Base-by-base conservation (phyloP, 2,329 filamentous ascomycete species). In the Neonectria hederae region DNA sequence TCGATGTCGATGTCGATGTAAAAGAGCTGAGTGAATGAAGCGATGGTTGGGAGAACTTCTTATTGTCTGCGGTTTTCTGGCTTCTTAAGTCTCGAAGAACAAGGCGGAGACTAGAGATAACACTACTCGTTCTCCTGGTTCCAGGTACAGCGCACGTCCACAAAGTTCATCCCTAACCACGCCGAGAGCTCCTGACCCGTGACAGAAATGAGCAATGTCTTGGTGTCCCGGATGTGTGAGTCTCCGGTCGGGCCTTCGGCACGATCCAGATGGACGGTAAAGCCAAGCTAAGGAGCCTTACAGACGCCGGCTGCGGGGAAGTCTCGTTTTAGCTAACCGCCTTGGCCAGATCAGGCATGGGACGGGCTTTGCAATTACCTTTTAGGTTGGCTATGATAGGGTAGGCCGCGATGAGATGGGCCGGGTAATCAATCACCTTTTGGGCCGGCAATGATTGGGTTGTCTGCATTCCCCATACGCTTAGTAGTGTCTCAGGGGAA, bases 181-280 rank as follows among this genome's bases (percentile, higher is more conserved):
- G 5, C 32, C 8, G 8, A 14, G 10, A 14, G 8, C 17, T 22
- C 45, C 17, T 26, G 35, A 53, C 14, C 2, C 14, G 3, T 4
- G 6, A 10, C n/a, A 17, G 30, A 6, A 24, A 45, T 52, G 10
- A 32, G 21, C 19, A 24, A 28, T 35, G 19, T 46, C 26, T 57
- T 57, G 52, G 46, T 14, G 26, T 6, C 26, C n/a, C 59, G 59
- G 59, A 53, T 46, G 35, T 7, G 14, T 53, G 22, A 55, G 40
- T 6, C 22, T 62, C 59, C 59, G 59, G 22, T 11, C 46, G 59
- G 59, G 13, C 14, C 14, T 30, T 62, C 54, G 59, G 53, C 60
- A 24, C 14, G 5, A 8, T 26, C 19, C 35, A 54, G 30, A 26
- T 9, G 28, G 19, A 14, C n/a, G 38, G 24, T 21, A 8, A 35